These are phyloP conservation scores for Petunia secreta DNA, from an alignment of 257 asterid species.

Conservation along the genomic window DNA sequence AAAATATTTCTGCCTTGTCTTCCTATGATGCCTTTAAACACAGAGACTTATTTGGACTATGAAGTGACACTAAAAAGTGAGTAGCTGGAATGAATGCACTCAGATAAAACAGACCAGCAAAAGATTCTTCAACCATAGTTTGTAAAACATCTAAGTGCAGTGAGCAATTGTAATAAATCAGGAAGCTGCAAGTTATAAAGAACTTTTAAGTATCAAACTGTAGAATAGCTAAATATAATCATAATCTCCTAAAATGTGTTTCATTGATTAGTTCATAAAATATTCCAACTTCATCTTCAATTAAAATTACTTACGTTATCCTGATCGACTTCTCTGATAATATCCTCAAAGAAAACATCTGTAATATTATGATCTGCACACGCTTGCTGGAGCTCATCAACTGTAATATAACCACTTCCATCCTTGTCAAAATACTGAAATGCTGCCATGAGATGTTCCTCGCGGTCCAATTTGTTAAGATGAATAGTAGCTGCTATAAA, in stretches of 20 bases:
- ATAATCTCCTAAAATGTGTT: not conserved
- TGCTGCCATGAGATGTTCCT: conserved; percentile 83
- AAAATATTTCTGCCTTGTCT: not conserved
- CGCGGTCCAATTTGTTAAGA: conserved; percentile 78
- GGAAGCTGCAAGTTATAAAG: conserved; percentile 6
- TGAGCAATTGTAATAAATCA: conserved; percentile 1
- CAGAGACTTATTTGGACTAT: not conserved
- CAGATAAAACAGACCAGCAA: not conserved
- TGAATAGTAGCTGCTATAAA: conserved; percentile 84
- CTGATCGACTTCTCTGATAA: conserved; percentile 84
- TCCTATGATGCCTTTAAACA: not conserved
- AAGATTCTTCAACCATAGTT: not conserved
- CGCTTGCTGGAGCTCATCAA: conserved; percentile 93
- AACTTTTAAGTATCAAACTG: not conserved
- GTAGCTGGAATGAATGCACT: not conserved
- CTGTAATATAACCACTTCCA: conserved; percentile 85
- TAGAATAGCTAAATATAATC: not conserved
- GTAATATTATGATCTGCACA: conserved; percentile 72
- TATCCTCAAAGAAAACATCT: conserved; percentile 68
- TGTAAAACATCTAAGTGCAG: not conserved
- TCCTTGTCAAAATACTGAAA: conserved; percentile 85
- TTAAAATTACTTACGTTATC: conserved; percentile 59
- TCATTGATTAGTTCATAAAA: not conserved
- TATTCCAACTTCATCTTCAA: conserved; percentile 15
- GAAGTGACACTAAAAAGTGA: conserved; percentile 16